phyloP scores from a whole-genome alignment of 805 yeast genomes.

The Barnettozyma botsteinii region DNA sequence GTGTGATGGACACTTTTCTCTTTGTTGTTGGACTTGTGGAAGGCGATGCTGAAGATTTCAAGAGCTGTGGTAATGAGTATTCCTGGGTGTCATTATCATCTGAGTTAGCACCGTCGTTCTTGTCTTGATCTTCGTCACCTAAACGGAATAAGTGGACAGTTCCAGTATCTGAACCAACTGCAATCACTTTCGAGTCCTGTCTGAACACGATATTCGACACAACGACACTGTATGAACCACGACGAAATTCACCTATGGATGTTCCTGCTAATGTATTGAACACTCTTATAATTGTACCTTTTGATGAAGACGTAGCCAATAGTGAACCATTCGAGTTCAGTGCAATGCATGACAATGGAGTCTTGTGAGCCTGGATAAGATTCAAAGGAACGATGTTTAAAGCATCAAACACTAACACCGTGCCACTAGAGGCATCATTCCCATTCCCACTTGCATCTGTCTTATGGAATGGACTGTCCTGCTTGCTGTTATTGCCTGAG shows the following conservation, averaged over 20 bases:
- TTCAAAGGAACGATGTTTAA: constrained; percentile 67
- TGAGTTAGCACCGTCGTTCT: not conserved
- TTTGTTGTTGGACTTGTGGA: constrained; percentile 1
- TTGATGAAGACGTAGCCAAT: constrained; percentile 82
- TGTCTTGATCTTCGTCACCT: not conserved
- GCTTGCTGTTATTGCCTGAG: not conserved
- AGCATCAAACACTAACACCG: constrained; percentile 74
- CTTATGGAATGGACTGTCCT: constrained; percentile 7
- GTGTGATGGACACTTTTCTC: constrained; percentile 22
- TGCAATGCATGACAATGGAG: constrained; percentile 61
- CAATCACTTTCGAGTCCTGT: constrained; percentile 41
- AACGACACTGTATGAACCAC: constrained; percentile 66
- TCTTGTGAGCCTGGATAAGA: constrained; percentile 80
- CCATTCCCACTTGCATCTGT: not conserved
- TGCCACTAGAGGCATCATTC: constrained; percentile 8
- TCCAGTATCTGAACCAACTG: constrained; percentile 57
- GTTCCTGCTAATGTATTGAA: constrained; percentile 55
- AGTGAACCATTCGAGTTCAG: constrained; percentile 71
- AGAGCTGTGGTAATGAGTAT: constrained; percentile 11
- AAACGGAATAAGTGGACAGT: constrained; percentile 62
- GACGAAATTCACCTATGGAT: constrained; percentile 64
- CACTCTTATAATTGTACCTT: constrained; percentile 86
- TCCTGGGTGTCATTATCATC: constrained; percentile 2
- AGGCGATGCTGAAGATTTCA: constrained; percentile 8
- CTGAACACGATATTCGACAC: constrained; percentile 51